Evolutionary conservation across 805 yeast genomes (phyloP), one percentile per base, ranked within the genome.

Genomic region (Candida glaebosa): DNA sequence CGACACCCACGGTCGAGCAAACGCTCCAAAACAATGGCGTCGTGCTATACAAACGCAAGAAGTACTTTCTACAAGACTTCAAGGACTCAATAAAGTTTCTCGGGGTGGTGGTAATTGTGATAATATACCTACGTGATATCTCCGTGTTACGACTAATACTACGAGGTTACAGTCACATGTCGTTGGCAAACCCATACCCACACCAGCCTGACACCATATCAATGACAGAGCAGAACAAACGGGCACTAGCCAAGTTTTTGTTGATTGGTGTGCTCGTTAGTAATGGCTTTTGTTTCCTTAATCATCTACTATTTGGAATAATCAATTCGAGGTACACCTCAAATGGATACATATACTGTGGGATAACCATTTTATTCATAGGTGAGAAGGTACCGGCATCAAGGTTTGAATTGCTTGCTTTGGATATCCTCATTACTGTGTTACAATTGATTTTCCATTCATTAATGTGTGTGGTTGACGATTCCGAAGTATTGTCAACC

Each of bases 11-110:
- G 0, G 58, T 56, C 8, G 67, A 67, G 34, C 71, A 75, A 52
- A 63, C 76, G 3, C 46, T 60, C 26, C 47, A 50, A 12, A 71
- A 75, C 53, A 72, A 75, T 50, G 61, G 61, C 4, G 50, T 63
- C 18, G 57, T 65, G 18, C 59, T 71, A 8, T 73, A 72, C 43
- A 67, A 69, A 46, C 61, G 76, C 38, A 71, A 67, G 56, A 59
- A 61, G 44, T 64, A 55, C 42, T 73, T 73, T 44, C 50, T 65
- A 9, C 52, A 53, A 18, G 64, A 71, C 30, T 48, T 76, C 7
- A 51, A 65, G 16, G 55, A 57, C 16, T 52, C 60, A 3, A 32
- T 72, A 16, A 67, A 65, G 32, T 39, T 61, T 2, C 20, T 67
- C 7, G 74, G 75, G 28, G 67, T 54, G 45, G 44, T 69, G 5